Evolutionary conservation across 148 eudicot genomes (phyloP).

Genomic region (Polygonum aviculare): DNA sequence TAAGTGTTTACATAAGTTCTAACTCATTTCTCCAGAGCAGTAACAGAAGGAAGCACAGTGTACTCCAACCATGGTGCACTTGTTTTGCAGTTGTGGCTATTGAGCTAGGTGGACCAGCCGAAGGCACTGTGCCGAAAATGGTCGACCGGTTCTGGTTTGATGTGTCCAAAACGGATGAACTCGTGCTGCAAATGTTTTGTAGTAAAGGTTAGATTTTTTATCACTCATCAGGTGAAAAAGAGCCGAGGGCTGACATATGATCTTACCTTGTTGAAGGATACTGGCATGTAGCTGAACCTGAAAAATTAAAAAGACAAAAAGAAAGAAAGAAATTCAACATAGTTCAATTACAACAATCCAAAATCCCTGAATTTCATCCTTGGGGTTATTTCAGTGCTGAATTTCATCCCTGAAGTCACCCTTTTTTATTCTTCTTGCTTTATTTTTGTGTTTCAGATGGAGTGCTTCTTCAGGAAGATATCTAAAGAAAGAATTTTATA

Average conservation of each 20-base stretch:
- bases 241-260: neutral
- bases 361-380: neutral
- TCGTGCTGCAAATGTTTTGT: conserved; percentile 55
- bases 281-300: conserved; percentile 69
- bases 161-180: conserved; percentile 73
- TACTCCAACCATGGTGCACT: neutral
- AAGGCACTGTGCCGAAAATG: conserved; percentile 64
- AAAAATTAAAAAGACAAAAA: neutral
- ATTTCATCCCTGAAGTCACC: neutral
- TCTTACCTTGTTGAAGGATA: conserved; percentile 80
- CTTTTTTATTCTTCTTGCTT: neutral
- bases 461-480: conserved; percentile 5
- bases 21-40: neutral
- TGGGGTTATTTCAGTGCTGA: neutral
- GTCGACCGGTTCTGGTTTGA: conserved; percentile 61
- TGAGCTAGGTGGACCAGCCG: conserved; percentile 28
- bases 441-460: neutral
- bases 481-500: neutral
- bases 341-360: neutral
- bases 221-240: neutral
- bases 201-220: neutral
- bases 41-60: conserved; percentile 4
- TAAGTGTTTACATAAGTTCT: neutral
- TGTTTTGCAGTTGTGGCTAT: conserved; percentile 9
- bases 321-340: neutral